Evolutionary conservation across 768 basidiomycete species (phyloP).

Genomic region (Rhodotorula taiwanensis): DNA sequence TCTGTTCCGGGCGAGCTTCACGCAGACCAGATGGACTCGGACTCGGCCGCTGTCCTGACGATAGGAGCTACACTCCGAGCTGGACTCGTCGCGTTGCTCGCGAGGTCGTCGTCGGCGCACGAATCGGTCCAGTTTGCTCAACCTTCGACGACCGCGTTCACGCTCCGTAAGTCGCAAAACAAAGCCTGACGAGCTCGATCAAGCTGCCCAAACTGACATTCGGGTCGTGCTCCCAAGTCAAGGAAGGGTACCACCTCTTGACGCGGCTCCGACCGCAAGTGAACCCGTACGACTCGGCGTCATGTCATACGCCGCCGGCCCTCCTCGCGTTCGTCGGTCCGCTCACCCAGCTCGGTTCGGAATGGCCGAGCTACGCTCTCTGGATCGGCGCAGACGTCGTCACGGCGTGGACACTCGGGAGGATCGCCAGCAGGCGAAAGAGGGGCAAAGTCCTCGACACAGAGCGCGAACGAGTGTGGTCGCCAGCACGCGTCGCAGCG

Average conservation of each 20-base stretch:
- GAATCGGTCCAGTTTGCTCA: conserved; percentile 55
- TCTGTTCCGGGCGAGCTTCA: too few species aligned
- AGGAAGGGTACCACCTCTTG: conserved; percentile 80
- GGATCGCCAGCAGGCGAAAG: conserved; percentile 55
- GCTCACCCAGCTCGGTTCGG: conserved; percentile 49
- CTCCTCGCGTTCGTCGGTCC: conserved; percentile 62
- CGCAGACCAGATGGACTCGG: too few species aligned
- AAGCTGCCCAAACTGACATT: too few species aligned
- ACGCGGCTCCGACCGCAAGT: conserved; percentile 20
- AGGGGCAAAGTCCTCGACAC: conserved; percentile 46
- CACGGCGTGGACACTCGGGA: conserved; percentile 62
- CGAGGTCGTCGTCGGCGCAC: too few species aligned
- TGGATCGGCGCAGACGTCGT: conserved; percentile 67
- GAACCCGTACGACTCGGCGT: conserved; percentile 17
- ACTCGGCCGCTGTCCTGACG: too few species aligned
- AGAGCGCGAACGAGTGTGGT: conserved; percentile 47
- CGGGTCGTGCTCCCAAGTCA: conserved; percentile 71
- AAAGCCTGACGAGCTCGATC: too few species aligned
- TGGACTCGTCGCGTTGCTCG: too few species aligned
- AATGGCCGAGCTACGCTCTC: conserved; percentile 50
- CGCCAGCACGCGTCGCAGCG: conserved; percentile 58
- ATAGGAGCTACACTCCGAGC: too few species aligned
- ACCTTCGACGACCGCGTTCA: conserved; percentile 66
- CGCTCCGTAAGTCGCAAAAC: conserved; percentile 18
- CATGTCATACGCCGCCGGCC: conserved; percentile 54